phyloP scores from a whole-genome alignment of 2,329 filamentous ascomycete genomes.

The Colletotrichum sp. region DNA sequence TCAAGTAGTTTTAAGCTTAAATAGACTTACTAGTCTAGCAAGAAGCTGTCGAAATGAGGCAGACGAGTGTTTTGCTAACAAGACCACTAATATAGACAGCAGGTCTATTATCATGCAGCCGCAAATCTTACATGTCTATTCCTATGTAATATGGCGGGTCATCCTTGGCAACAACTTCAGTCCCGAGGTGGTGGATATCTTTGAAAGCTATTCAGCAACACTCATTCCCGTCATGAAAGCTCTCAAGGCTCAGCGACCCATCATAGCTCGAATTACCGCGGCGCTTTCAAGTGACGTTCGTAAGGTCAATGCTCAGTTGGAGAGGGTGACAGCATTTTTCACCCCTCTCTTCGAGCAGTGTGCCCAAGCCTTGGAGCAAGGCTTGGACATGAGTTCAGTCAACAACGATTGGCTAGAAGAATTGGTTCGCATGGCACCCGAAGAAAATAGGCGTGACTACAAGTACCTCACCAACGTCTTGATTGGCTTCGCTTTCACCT shows the following conservation, averaged over 20 bases:
- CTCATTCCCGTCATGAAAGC: conserved; percentile 11
- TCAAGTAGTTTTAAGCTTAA: no score
- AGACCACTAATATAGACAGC: neutral
- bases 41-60: no score
- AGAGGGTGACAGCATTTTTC: neutral
- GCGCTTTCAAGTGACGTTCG: conserved; percentile 2
- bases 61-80: neutral
- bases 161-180: neutral
- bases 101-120: conserved; percentile 10
- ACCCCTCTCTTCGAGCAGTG: neutral
- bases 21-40: no score
- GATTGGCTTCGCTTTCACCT: conserved; percentile 15
- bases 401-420: conserved; percentile 11
- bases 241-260: conserved; percentile 7
- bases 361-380: neutral
- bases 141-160: conserved; percentile 13
- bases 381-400: neutral
- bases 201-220: conserved; percentile 6
- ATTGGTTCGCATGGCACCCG: conserved; percentile 5
- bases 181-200: neutral
- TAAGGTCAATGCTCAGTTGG: conserved; percentile 1
- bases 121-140: conserved; percentile 9
- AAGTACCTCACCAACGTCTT: conserved; percentile 15
- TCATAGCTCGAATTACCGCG: conserved; percentile 14
- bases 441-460: neutral